phyloP scores from a whole-genome alignment of 129 eudicot genomes.

The Heracleum sosnowskyi region DNA sequence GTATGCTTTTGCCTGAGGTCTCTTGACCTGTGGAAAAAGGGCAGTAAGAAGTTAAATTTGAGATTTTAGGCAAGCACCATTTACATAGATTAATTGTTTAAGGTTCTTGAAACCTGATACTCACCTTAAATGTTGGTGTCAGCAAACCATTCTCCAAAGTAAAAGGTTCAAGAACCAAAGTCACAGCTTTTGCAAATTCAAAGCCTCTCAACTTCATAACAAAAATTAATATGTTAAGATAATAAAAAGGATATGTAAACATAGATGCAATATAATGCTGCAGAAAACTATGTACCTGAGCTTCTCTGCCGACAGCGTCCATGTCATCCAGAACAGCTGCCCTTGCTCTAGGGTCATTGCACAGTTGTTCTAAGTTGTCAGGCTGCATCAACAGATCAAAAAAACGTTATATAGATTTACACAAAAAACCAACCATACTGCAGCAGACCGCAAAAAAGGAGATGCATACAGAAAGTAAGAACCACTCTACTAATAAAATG shows the following conservation, averaged over 20 bases:
- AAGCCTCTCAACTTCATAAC: conserved; percentile 73
- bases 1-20: conserved; percentile 71
- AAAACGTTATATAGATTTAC: background rate
- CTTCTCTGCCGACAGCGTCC: conserved; percentile 68
- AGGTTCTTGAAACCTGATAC: background rate
- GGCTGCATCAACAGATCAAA: conserved; percentile 24
- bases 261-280: background rate
- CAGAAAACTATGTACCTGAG: conserved; percentile 32
- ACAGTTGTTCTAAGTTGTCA: conserved; percentile 49
- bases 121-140: conserved; percentile 79
- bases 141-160: conserved; percentile 76
- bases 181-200: conserved; percentile 62
- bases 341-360: conserved; percentile 59
- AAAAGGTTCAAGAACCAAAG: conserved; percentile 72
- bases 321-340: conserved; percentile 64
- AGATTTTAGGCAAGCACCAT: background rate
- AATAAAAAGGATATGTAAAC: background rate
- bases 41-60: background rate
- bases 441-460: background rate
- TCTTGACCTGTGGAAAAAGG: conserved; percentile 41
- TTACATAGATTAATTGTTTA: background rate
- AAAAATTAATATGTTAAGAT: background rate
- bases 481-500: background rate
- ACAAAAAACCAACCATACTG: background rate
- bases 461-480: background rate